Evolutionary conservation across 2,329 filamentous ascomycete species (phyloP), one percentile per base, ranked within the genome.

Genomic region (Annulohypoxylon truncatum): DNA sequence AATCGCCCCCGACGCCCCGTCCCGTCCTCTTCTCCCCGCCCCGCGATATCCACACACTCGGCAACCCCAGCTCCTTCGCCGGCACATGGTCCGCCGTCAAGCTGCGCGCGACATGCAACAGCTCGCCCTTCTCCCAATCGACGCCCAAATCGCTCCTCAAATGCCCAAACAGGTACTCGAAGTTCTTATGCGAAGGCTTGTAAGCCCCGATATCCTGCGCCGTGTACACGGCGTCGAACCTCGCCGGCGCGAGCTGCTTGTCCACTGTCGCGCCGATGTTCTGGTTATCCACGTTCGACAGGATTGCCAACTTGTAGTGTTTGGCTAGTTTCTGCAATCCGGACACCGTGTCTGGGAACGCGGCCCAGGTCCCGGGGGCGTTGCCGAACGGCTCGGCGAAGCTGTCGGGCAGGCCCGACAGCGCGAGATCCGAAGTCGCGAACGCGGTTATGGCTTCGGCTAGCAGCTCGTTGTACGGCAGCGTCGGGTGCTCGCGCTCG

Each of bases 201-300:
- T 93, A 94, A 5, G 81, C 83, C 1, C 91, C 90, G 56, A 93
- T 87, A 46, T 91, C 86, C 77, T 93, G 82, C 1, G 91, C 91
- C 2, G 90, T 92, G 77, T 90, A 87, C 22, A 92, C 81, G 10
- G 84, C 83, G 71, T 91, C 89, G 72, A 93, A 83, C 7, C 48
- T 51, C 2, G 86, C 82, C 0, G 83, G 84, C 15, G 79, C 75
- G 10, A 92, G 78, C 24, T 76, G 77, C 15, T 71, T 73, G 3
- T 44, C 61, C 2, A 75, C 63, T 0, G 79, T 78, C 0, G 71
- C 56, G 15, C 61, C 12, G 72, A 75, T 64, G 74, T 77, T 76
- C 0, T 70, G 68, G 54, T 81, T 78, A 64, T 80, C 69, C 60
- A 78, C 66, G 63, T 82, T 91, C 33, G 84, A 86, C 7, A 91